Percentiles rank a stretch among this genome's conserved stretches.
These are phyloP conservation scores for Suhomyces ambrosiae DNA, from an alignment of 1,139 yeast genomes.

Conservation along the genomic window DNA sequence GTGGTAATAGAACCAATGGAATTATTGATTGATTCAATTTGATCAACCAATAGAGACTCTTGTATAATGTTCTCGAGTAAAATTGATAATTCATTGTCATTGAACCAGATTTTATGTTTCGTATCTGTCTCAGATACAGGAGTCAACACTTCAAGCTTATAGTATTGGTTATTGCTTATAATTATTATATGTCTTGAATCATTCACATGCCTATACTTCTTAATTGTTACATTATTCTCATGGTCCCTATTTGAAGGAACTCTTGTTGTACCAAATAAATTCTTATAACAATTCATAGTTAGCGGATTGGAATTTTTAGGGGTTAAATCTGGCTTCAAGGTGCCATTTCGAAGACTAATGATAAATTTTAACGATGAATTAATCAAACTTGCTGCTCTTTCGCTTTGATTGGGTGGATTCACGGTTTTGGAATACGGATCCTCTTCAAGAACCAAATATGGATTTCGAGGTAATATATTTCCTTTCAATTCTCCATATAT, in stretches of 20 bases:
- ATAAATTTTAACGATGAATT: slow-evolving; percentile 68
- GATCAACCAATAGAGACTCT: slow-evolving; percentile 42
- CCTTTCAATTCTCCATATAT: slow-evolving; percentile 66
- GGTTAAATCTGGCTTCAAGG: slow-evolving; percentile 58
- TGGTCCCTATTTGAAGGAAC: slow-evolving; percentile 39
- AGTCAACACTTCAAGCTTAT: slow-evolving; percentile 58
- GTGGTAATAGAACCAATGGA: slow-evolving; percentile 74
- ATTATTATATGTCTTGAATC: slow-evolving; percentile 55
- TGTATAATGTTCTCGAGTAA: slow-evolving; percentile 53
- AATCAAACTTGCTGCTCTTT: slow-evolving; percentile 65
- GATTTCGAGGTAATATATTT: slow-evolving; percentile 73
- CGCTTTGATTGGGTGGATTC: slow-evolving; percentile 65
- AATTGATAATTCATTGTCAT: slow-evolving; percentile 55
- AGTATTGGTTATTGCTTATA: slow-evolving; percentile 64
- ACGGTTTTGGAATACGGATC: slow-evolving; percentile 63
- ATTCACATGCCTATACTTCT: slow-evolving; percentile 27
- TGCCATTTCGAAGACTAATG: slow-evolving; percentile 54
- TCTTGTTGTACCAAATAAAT: slow-evolving; percentile 69
- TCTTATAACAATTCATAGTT: slow-evolving; percentile 67
- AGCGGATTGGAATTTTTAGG: slow-evolving; percentile 53
- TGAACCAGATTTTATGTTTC: slow-evolving; percentile 45
- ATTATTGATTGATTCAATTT: slow-evolving; percentile 48
- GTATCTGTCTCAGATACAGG: slow-evolving; percentile 34
- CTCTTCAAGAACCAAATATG: slow-evolving; percentile 69
- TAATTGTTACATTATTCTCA: slow-evolving; percentile 31